These are phyloP conservation scores for Diversispora epigaea DNA, from an alignment of 192 early-diverging fungal species.

Conservation along the genomic window DNA sequence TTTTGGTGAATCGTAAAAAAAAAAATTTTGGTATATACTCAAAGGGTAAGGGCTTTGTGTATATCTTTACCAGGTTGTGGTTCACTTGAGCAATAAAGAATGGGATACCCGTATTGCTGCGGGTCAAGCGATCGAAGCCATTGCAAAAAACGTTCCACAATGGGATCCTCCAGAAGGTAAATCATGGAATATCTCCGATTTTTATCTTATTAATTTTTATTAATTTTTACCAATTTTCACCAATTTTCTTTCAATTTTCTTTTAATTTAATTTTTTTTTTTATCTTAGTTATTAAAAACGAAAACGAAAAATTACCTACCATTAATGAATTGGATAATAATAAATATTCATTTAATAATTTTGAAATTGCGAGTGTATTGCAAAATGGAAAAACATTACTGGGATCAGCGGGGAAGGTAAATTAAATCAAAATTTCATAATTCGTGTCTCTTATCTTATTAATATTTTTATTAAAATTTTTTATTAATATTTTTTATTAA, in stretches of 20 bases:
- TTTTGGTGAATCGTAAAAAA: too few species aligned
- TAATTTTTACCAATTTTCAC: neutral
- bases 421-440: neutral
- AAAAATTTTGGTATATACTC: conserved; percentile 15
- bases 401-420: conserved; percentile 73
- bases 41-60: neutral
- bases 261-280: neutral
- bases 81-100: conserved; percentile 80
- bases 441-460: neutral
- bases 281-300: conserved; percentile 26
- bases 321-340: conserved; percentile 42
- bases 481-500: too few species aligned
- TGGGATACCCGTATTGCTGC: conserved; percentile 98
- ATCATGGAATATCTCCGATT: neutral
- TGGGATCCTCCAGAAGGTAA: conserved; percentile 67
- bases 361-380: conserved; percentile 83
- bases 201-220: neutral
- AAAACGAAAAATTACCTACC: conserved; percentile 24
- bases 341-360: conserved; percentile 71
- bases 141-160: conserved; percentile 83
- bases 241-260: neutral
- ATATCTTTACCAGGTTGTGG: conserved; percentile 60
- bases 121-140: conserved; percentile 85
- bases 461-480: too few species aligned
- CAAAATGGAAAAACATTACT: conserved; percentile 75